phyloP scores from a whole-genome alignment of 2,329 filamentous ascomycete species.

The Myrmaecium sp. region DNA sequence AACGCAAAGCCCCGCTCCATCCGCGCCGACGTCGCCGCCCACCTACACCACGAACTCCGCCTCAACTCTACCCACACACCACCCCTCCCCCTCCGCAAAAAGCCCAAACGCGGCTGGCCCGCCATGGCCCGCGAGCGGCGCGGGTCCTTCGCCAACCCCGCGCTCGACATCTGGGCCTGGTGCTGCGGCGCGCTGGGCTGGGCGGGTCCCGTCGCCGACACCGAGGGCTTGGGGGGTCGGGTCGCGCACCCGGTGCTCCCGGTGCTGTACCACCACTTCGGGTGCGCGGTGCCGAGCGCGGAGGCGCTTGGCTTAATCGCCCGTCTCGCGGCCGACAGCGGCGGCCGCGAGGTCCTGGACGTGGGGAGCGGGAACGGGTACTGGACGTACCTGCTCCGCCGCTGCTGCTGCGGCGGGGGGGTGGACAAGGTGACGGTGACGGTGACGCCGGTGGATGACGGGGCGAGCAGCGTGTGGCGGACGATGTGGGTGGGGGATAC shows the following conservation, averaged over 20 bases:
- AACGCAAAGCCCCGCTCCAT: conserved; percentile 51
- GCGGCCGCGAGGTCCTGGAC: conserved; percentile 40
- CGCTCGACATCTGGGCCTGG: conserved; percentile 51
- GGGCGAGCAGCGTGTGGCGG: conserved; percentile 50
- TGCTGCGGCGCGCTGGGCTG: conserved; percentile 47
- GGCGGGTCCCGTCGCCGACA: conserved; percentile 40
- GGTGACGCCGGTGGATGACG: conserved; percentile 48
- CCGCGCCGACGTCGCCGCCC: conserved; percentile 36
- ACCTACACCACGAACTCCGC: conserved; percentile 38
- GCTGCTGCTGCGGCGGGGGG: conserved; percentile 46
- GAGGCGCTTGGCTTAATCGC: conserved; percentile 46
- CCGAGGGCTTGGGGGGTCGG: conserved; percentile 34
- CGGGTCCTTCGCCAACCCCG: conserved; percentile 42
- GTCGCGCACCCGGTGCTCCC: conserved; percentile 53
- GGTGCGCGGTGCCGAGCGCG: conserved; percentile 52
- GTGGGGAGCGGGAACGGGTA: conserved; percentile 59
- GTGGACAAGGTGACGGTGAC: conserved; percentile 36
- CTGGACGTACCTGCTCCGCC: conserved; percentile 57
- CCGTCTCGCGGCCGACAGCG: conserved; percentile 25
- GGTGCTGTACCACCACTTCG: conserved; percentile 64
- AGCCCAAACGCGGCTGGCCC: conserved; percentile 12
- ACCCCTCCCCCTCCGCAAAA: conserved; percentile 17
- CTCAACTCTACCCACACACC: conserved; percentile 18
- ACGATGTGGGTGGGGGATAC: conserved; percentile 54
- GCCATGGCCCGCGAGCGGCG: conserved; percentile 24